phyloP scores from a whole-genome alignment of 768 basidiomycete species.

The Pluteus cervinus region DNA sequence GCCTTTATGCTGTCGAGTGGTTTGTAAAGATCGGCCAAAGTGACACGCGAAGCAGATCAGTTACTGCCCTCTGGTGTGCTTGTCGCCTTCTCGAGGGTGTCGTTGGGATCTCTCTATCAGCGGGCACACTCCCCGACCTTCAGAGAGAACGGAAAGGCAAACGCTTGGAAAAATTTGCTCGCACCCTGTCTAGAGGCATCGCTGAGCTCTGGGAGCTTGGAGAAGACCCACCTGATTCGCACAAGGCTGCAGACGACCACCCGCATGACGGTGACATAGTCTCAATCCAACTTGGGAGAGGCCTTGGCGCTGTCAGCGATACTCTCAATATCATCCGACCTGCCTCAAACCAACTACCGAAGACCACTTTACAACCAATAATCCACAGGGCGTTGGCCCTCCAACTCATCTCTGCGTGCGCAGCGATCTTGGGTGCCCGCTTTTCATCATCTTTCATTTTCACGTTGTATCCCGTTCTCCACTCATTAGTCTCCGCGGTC shows the following conservation, averaged over 20 bases:
- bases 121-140: no score
- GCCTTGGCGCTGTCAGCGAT: conserved; percentile 57
- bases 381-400: conserved; percentile 70
- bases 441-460: conserved; percentile 74
- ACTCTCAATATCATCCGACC: conserved; percentile 43
- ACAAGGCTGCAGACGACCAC: conserved; percentile 10
- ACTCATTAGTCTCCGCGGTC: conserved; percentile 71
- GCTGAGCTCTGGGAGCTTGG: conserved; percentile 57
- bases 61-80: conserved; percentile 83
- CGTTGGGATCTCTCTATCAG: conserved; percentile 38
- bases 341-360: conserved; percentile 17
- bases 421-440: conserved; percentile 65
- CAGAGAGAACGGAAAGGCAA: conserved; percentile 31
- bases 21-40: conserved; percentile 51
- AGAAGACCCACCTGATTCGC: conserved; percentile 10
- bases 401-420: conserved; percentile 64
- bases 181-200: conserved; percentile 55
- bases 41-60: conserved; percentile 39
- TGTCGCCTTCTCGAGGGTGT: conserved; percentile 72
- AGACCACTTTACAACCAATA: conserved; percentile 40
- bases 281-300: conserved; percentile 58
- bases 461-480: conserved; percentile 79
- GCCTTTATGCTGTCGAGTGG: conserved; percentile 80
- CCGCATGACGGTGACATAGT: conserved; percentile 23
- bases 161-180: conserved; percentile 57